Evolutionary conservation across 805 yeast genomes (phyloP), one percentile per base, ranked within the genome.

Genomic region (Candida railenensis): DNA sequence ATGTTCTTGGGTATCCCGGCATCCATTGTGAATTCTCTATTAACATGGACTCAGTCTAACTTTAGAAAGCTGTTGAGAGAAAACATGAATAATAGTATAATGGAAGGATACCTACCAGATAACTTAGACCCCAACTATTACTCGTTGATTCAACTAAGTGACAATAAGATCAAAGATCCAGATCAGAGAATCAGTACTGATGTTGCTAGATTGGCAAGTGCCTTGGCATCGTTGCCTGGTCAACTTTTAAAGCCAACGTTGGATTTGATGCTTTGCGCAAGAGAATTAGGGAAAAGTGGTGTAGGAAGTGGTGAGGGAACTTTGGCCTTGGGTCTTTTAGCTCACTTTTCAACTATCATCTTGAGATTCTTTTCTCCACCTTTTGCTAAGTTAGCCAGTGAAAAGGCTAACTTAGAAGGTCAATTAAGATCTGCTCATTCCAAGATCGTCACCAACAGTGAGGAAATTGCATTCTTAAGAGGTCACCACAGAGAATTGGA

Each of bases 1-100:
- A 80, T 91, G 84, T 55, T 81, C 14, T 72, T 91, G 12, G 96
- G 97, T 9, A 62, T 89, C 8, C 98, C 98, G 0, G 94, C 96
- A 1, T 79, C 96, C 2, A 58, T 87, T 25, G 83, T 87, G 8
- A 89, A 90, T 56, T 80, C 96, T 0, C 63, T 87, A 45, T 74
- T 90, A 44, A 71, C 74, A 14, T 85, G 80, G 68, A 75, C 83
- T 2, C 83, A 82, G 38, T 77, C 74, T 48, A 71, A 80, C 43
- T 70, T 86, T 48, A 71, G 88, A 1, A 74, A 79, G 47, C 60
- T 76, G 30, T 77, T 89, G 53, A 77, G 96, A 53, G 65, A 73
- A 34, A 80, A 82, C 56, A 70, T 91, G 43, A 87, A 94, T 12
- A 69, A 75, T 16, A 74, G 77, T 52, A 70, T 91, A 40, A 72